A percentile compares a stretch with the other conserved stretches of the same genome.
Evolutionary conservation across 495 filamentous ascomycete genomes (phyloP).

Genomic region (Annulohypoxylon moriforme): DNA sequence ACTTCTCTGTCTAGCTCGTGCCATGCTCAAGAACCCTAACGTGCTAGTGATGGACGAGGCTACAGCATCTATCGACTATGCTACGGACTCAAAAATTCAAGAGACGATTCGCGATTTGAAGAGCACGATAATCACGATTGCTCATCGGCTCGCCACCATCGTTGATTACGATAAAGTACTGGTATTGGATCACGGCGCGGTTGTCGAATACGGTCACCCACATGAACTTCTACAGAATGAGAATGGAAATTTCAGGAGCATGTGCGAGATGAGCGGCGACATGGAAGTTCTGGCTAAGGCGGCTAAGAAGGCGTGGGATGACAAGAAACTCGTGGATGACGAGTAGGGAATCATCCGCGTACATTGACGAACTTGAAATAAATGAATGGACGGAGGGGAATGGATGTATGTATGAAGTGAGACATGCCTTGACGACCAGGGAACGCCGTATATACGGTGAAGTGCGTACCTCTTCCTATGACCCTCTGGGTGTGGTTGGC

Average conservation of each 20-base stretch:
- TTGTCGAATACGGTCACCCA: conserved; percentile 91
- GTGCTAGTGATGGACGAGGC: conserved; percentile 99
- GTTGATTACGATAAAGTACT: conserved; percentile 99
- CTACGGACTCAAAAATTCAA: conserved; percentile 95
- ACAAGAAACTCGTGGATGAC: conserved; percentile 56
- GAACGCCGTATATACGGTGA: conserved; percentile 5
- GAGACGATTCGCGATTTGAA: conserved; percentile 90
- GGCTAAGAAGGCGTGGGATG: conserved; percentile 74
- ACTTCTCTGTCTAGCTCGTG: conserved; percentile 93
- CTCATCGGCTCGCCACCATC: conserved; percentile 96
- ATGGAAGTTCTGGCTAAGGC: conserved; percentile 75
- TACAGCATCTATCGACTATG: conserved; percentile 97
- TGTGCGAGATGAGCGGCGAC: conserved; percentile 97
- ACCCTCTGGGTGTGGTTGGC: neutral
- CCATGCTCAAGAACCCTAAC: conserved; percentile 88
- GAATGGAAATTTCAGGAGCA: conserved; percentile 79
- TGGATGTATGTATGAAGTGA: neutral
- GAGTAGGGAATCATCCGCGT: conserved; percentile 34
- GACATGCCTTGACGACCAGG: conserved; percentile 3
- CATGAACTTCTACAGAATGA: conserved; percentile 77
- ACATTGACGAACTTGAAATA: neutral
- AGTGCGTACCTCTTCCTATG: conserved; percentile 2
- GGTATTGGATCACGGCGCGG: conserved; percentile 87
- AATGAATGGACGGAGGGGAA: neutral
- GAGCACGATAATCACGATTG: conserved; percentile 96